A percentile compares a stretch with the other conserved stretches of the same genome.
Conservation (phyloP, 2,329 filamentous ascomycete species). For the Cordyceps fumosorosea region DNA sequence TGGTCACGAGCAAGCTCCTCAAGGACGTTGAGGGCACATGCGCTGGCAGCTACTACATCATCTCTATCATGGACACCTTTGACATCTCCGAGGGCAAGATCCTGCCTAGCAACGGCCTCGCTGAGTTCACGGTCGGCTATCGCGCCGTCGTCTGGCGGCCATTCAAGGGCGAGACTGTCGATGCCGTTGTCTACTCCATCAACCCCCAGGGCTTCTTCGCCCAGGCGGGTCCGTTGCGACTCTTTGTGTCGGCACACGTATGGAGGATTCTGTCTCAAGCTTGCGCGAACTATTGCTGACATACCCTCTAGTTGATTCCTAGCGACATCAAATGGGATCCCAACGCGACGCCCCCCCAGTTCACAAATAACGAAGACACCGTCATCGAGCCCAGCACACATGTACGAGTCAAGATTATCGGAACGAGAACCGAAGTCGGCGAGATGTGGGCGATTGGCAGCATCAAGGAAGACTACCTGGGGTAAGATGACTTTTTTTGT, state of each 20-base stretch:
- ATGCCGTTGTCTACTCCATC: conserved; percentile 87
- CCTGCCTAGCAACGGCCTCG: conserved; percentile 81
- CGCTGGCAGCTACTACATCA: conserved; percentile 93
- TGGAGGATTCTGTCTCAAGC: conserved; percentile 21
- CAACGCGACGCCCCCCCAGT: conserved; percentile 93
- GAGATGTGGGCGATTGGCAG: conserved; percentile 96
- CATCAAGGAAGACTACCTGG: conserved; percentile 79
- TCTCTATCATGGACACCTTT: conserved; percentile 94
- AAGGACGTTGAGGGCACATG: conserved; percentile 93
- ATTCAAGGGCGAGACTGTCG: conserved; percentile 96
- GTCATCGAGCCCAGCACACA: conserved; percentile 92
- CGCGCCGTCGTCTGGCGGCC: conserved; percentile 96
- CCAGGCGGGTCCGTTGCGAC: conserved; percentile 68
- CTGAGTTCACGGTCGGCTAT: conserved; percentile 92
- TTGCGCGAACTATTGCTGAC: neutral
- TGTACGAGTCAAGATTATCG: conserved; percentile 88
- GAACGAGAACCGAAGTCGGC: conserved; percentile 85
- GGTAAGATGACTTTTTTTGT: conserved; percentile 35
- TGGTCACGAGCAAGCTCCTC: conserved; percentile 82
- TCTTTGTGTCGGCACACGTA: conserved; percentile 81
- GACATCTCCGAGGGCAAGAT: conserved; percentile 92
- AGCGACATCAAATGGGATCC: conserved; percentile 89
- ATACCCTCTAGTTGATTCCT: conserved; percentile 66
- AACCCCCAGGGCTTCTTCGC: conserved; percentile 90
- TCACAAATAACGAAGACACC: conserved; percentile 89